Conservation (phyloP, 768 basidiomycete genomes). For the Russula compacta region DNA sequence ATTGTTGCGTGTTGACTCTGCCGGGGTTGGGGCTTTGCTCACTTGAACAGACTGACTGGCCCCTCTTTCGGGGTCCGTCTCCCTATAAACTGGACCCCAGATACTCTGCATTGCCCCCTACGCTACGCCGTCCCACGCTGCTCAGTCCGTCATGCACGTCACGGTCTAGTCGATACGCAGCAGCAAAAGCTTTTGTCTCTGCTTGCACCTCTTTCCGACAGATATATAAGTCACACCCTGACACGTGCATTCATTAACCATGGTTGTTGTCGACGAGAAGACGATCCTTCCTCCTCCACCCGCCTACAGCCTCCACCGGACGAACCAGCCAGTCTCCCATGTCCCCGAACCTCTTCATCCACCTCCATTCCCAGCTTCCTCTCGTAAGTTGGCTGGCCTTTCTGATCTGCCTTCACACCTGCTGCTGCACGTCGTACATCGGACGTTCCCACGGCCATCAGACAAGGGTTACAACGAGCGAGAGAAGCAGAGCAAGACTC, state of each 20-base stretch:
- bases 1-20: constrained; percentile 10
- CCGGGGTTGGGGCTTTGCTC: constrained; percentile 11
- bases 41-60: neutral
- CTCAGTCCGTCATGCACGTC: neutral
- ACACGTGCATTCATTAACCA: constrained; percentile 11
- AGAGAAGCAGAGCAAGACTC: constrained; percentile 52
- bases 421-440: constrained; percentile 59
- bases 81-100: neutral
- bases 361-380: neutral
- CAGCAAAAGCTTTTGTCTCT: too few relatives aligned
- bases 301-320: neutral
- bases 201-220: too few relatives aligned
- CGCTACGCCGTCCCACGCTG: neutral
- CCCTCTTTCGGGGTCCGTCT: constrained; percentile 1
- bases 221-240: neutral
- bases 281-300: constrained; percentile 8
- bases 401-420: constrained; percentile 48
- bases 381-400: constrained; percentile 19
- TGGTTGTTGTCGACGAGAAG: constrained; percentile 31
- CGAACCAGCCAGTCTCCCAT: neutral
- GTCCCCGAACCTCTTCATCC: neutral
- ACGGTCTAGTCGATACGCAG: too few relatives aligned
- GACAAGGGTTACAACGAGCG: constrained; percentile 33
- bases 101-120: neutral
- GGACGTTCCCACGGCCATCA: constrained; percentile 46